Evolutionary conservation across 352 stramenopile species (phyloP), one percentile per base, ranked within the genome.

Genomic region (Globisporangium carolinianum): DNA sequence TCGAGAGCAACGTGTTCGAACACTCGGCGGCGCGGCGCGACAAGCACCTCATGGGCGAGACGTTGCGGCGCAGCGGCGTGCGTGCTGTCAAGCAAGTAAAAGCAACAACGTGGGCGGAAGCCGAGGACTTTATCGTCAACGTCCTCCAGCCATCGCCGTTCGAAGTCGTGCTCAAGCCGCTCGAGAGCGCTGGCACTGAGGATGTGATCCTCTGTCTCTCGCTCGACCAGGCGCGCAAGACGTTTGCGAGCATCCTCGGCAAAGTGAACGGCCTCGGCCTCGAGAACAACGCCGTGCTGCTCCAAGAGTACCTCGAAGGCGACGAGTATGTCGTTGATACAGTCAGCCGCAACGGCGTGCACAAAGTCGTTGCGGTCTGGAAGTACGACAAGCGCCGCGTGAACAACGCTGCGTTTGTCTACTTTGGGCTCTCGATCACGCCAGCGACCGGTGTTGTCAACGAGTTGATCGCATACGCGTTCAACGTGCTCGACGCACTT

Each of bases 281-380:
- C 52, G 69, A 86, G 49, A 96, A 95, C 67, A 73, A 87, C 12
- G 82, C 79, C 6, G 86, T 93, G 18, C 63, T 95, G 51, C 71
- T 97, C 43, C 94, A 98, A 66, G 94, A 98, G 67, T 98, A 95
- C 62, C 75, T 98, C 3, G 79, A 88, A 53, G 97, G 96, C 10
- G 83, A 89, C 57, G 97, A 99, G 69, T 99, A 98, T 73, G 96
- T 98, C 5, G 80, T 99, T 12, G 96, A 99, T 75, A 96, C 93
- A 7, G 94, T 98, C 11, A 97, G 80, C 57, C 86, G 84, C 51
- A 74, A 97, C 63, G 96, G 96, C 6, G 66, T 93, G 54, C 89
- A 98, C 73, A 98, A 98, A 64, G 86, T 98, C 48, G 89, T 90
- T 41, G 96, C 94, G 17, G 83, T 99, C 11, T 99, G 96, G 97